Evolutionary conservation across 2,329 filamentous ascomycete species (phyloP).

Genomic region (Fusarium sp.): DNA sequence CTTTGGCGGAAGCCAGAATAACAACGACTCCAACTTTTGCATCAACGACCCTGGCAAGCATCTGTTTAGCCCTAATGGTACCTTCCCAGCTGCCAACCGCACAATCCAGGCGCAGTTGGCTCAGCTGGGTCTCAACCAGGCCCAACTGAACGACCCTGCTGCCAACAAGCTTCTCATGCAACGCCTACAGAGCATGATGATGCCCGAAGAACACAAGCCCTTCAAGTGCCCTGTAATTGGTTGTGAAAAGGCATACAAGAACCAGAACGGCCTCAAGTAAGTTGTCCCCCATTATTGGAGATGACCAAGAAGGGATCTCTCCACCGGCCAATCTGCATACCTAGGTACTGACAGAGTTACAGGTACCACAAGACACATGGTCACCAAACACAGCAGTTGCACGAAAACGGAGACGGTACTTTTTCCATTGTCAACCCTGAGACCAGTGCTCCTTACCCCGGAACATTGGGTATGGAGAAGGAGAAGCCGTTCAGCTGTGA

Average conservation of each 20-base stretch:
- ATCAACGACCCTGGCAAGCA: slow-evolving; percentile 97
- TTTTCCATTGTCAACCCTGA: slow-evolving; percentile 98
- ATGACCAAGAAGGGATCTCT: not conserved
- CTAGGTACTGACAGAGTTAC: slow-evolving; percentile 21
- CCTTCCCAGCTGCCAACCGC: slow-evolving; percentile 69
- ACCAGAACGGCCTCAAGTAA: slow-evolving; percentile 97
- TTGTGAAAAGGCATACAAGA: slow-evolving; percentile 99
- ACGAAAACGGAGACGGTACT: slow-evolving; percentile 95
- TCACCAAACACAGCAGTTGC: slow-evolving; percentile 94
- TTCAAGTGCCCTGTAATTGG: slow-evolving; percentile 98
- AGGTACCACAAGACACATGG: slow-evolving; percentile 82
- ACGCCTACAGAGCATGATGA: slow-evolving; percentile 66
- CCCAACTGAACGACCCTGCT: slow-evolving; percentile 80
- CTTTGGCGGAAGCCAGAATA: slow-evolving; percentile 57
- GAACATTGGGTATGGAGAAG: slow-evolving; percentile 99
- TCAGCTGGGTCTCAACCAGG: slow-evolving; percentile 76
- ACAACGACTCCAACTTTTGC: slow-evolving; percentile 59
- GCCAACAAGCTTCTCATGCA: slow-evolving; percentile 67
- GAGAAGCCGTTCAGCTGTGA: slow-evolving; percentile 99
- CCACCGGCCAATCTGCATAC: not conserved
- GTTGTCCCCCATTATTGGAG: slow-evolving; percentile 40
- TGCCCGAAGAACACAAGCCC: slow-evolving; percentile 92
- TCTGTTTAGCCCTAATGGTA: slow-evolving; percentile 84
- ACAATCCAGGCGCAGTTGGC: slow-evolving; percentile 72
- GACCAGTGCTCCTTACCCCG: slow-evolving; percentile 91